These are phyloP conservation scores for Daedaleopsis nitida DNA, from an alignment of 768 basidiomycete species.

Conservation along the genomic window DNA sequence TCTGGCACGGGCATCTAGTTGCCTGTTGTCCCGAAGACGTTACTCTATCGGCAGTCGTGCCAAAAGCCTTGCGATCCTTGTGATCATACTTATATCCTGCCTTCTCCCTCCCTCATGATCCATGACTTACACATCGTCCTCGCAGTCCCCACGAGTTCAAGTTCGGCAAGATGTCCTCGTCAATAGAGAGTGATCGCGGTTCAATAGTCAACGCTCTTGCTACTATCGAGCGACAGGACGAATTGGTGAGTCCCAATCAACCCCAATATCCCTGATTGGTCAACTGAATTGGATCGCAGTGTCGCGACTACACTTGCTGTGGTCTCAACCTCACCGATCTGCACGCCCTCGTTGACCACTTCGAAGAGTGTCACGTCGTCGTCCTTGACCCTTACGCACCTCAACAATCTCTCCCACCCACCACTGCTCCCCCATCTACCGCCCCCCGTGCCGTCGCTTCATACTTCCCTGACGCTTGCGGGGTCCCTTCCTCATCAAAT, in stretches of 20 bases:
- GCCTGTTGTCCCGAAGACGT: background rate
- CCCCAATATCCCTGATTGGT: constrained; percentile 4
- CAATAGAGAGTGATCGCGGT: constrained; percentile 61
- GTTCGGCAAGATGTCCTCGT: constrained; percentile 49
- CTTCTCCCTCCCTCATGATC: background rate
- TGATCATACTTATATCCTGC: background rate
- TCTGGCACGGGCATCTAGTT: background rate
- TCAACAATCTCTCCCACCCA: constrained; percentile 16
- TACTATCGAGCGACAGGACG: constrained; percentile 69
- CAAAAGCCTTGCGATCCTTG: no score
- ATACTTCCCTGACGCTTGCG: constrained; percentile 27
- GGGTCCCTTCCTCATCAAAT: constrained; percentile 5
- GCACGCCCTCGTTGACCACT: constrained; percentile 87
- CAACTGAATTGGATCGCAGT: constrained; percentile 39
- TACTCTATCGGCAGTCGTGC: background rate
- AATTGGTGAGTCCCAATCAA: constrained; percentile 52
- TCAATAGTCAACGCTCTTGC: constrained; percentile 66
- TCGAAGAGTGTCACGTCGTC: constrained; percentile 88
- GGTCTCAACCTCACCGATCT: constrained; percentile 75
- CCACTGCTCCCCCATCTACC: constrained; percentile 8
- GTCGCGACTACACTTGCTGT: constrained; percentile 90
- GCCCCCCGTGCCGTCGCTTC: constrained; percentile 15
- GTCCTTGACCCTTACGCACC: constrained; percentile 52
- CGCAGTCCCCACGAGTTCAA: constrained; percentile 49
- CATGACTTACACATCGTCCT: background rate